Evolutionary conservation across 345 rosid species (phyloP), one percentile per base, ranked within the genome.

Genomic region (Euphorbia peplus): DNA sequence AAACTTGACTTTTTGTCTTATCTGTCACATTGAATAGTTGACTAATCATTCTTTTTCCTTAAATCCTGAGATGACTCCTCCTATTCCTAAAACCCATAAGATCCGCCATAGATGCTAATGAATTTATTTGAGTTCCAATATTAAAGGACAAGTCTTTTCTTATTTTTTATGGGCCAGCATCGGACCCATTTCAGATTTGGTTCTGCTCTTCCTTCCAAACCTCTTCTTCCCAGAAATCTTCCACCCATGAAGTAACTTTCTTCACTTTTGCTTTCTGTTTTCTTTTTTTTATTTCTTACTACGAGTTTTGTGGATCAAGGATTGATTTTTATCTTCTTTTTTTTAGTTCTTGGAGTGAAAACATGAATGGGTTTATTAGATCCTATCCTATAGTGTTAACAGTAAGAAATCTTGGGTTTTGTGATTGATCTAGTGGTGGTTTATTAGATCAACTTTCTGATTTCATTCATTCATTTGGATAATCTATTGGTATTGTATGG

Each of bases 231-330:
- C 66, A 82, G 68, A 81, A 46, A 60, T 64, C 73, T 75, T 29
- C 83, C 73, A 67, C 71, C 84, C 52, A 87, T 87, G 92, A 83
- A 76, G 92, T 87, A 66, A 82, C 89, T 72, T 42, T 6, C 44
- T 16, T 28, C 55, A 22, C 29, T n/a, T n/a, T 28, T 13, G 21
- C 54, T 39, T n/a, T 52, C 26, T 24, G 25, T 15, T 16, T 64
- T 4, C 24, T 48, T 6, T 3, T 26, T 18, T n/a, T n/a, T n/a
- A n/a, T n/a, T n/a, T n/a, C n/a, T n/a, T n/a, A n/a, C n/a, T n/a
- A n/a, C 56, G 16, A 10, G 16, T 30, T 46, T 28, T 35, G 8
- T 29, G 59, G 22, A 28, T 51, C 24, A 32, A 51, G 42, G 28
- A 4, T 46, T 37, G 1, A 15, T 1, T 35, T 63, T 8, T 18